Evolutionary conservation across 129 eudicot genomes (phyloP), one percentile per base, ranked within the genome.

Genomic region (Calendula officinalis): DNA sequence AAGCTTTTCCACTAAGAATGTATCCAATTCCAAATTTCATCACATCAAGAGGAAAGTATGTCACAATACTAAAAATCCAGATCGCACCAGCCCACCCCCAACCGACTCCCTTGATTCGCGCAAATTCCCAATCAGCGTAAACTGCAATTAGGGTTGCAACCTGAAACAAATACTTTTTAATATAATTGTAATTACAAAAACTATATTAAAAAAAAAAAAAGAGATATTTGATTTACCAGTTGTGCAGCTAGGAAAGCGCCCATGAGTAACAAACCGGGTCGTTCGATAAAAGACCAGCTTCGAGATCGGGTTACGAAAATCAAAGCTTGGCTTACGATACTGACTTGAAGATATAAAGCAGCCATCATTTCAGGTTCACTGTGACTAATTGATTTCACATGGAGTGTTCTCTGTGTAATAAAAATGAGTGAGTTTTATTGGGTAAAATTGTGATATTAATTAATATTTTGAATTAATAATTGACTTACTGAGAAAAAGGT

Each of bases 31-130:
- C 75, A 44, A 86, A 90, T 69, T 90, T 90, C 83, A 90, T 52
- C 0, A 90, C 3, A 14, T 90, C 97, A 1, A 90, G 87, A 10
- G 97, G 97, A 46, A 90, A 17, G 64, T 86, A 90, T 74, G 82
- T 83, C 11, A 90, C 87, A 8, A 90, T 44, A 57, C 88, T 90
- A 84, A 64, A 90, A 13, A 86, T 41, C 97, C 97, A 90, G 60
- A 90, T 80, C 8, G 84, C 95, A 16, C 95, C 97, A 13, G 97
- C 97, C 97, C 97, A 90, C 79, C 97, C 95, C 97, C 97, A 90
- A 2, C 97, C 97, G 48, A 79, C 74, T 57, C 97, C 97, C 45
- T 86, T 71, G 62, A 90, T 84, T 53, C 84, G 78, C 6, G 97
- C 95, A 7, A 86, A 90, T 17, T 66, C 77, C 97, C 97, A 90